A percentile compares a stretch with the other conserved stretches of the same genome.
phyloP scores from a whole-genome alignment of 257 asterid species.

The Cynanchum wilfordii region DNA sequence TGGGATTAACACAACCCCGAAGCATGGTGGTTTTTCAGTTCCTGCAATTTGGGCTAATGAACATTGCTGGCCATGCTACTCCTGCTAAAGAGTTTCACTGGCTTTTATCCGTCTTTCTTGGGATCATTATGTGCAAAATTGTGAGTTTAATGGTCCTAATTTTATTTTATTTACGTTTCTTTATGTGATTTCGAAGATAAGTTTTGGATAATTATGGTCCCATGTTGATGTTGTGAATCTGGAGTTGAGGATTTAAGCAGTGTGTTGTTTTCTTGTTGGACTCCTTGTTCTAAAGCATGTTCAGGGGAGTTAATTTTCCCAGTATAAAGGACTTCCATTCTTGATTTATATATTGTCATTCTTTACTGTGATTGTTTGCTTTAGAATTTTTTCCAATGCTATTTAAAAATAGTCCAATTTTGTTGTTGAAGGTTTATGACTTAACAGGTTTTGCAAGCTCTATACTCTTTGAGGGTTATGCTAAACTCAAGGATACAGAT shows the following conservation, averaged over 20 bases:
- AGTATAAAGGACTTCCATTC: slow-evolving; percentile 36
- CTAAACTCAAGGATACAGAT: slow-evolving; percentile 53
- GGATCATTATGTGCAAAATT: slow-evolving; percentile 77
- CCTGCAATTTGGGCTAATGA: slow-evolving; percentile 27
- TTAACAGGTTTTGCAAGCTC: slow-evolving; percentile 68
- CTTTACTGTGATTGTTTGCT: slow-evolving; percentile 13
- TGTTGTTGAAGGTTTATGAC: slow-evolving; percentile 72
- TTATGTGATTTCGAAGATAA: slow-evolving; percentile 11
- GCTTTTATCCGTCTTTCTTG: slow-evolving; percentile 52
- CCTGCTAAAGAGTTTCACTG: slow-evolving; percentile 52
- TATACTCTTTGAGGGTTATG: slow-evolving; percentile 51
- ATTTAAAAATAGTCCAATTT: slow-evolving; percentile 25
- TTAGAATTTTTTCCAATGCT: slow-evolving; percentile 15
- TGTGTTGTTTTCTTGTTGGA: neutral
- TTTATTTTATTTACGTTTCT: neutral
- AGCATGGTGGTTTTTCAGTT: slow-evolving; percentile 31
- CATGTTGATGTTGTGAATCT: neutral
- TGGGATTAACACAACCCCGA: neutral
- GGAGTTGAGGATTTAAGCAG: neutral
- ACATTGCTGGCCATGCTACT: slow-evolving; percentile 39
- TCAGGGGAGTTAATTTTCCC: too few species aligned
- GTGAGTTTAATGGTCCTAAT: slow-evolving; percentile 36
- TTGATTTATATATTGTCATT: neutral
- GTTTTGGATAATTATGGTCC: neutral
- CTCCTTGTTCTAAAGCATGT: too few species aligned